phyloP scores from a whole-genome alignment of 2,329 filamentous ascomycete genomes.

The Aspergillus ochraceoroseus region DNA sequence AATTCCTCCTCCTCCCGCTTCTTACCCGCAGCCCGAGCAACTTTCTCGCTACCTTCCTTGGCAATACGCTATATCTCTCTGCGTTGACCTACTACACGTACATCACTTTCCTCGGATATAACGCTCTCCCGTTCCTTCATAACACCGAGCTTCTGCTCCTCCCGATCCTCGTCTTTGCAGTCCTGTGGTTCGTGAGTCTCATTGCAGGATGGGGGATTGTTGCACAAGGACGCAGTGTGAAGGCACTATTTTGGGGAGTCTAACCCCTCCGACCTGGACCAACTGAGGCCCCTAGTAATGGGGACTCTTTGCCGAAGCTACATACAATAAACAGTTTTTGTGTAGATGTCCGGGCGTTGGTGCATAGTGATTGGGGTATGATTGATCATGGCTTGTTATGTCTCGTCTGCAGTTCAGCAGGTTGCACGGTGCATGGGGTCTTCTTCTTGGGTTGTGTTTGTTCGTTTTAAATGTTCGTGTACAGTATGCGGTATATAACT shows the following conservation, averaged over 20 bases:
- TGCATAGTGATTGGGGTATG: slow-evolving; percentile 21
- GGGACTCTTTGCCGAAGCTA: too few relatives aligned
- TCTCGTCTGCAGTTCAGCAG: background rate
- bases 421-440: background rate
- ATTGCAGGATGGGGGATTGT: slow-evolving; percentile 46
- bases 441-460: too few relatives aligned
- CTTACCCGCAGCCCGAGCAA: slow-evolving; percentile 42
- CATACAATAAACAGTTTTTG: too few relatives aligned
- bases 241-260: slow-evolving; percentile 45
- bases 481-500: background rate
- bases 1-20: slow-evolving; percentile 63
- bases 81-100: slow-evolving; percentile 63
- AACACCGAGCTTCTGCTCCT: slow-evolving; percentile 62
- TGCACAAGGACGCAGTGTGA: slow-evolving; percentile 41
- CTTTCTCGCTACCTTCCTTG: slow-evolving; percentile 52
- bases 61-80: slow-evolving; percentile 62
- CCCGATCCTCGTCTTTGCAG: slow-evolving; percentile 55
- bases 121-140: slow-evolving; percentile 62
- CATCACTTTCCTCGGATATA: slow-evolving; percentile 65
- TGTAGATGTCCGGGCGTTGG: slow-evolving; percentile 23
- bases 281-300: too few relatives aligned
- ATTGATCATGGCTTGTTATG: background rate
- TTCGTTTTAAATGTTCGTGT: background rate
- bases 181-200: slow-evolving; percentile 55
- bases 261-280: slow-evolving; percentile 20